Conservation (phyloP, 2,329 filamentous ascomycete species). For the Pseudogymnoascus sp. region DNA sequence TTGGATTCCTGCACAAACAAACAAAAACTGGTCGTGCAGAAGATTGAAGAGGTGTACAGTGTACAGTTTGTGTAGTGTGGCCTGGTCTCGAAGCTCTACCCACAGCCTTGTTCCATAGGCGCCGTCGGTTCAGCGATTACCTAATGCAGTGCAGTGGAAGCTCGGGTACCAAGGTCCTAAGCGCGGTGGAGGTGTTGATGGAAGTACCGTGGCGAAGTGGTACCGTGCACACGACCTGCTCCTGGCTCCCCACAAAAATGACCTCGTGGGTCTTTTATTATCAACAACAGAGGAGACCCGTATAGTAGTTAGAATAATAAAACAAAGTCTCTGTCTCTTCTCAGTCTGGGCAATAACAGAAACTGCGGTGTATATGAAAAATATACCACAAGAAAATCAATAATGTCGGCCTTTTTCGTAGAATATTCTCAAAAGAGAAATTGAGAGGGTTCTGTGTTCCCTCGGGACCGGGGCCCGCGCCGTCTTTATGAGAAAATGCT, state of each 20-base stretch:
- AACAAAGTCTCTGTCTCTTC: neutral
- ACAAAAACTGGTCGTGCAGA: neutral
- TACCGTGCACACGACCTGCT: conserved; percentile 2
- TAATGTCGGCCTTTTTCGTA: neutral
- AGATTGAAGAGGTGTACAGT: neutral
- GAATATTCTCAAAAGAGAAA: neutral
- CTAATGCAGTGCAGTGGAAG: neutral
- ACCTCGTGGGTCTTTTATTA: neutral
- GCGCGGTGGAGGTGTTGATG: neutral
- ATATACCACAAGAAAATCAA: neutral
- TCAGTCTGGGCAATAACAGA: neutral
- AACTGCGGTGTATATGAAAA: neutral
- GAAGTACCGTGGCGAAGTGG: conserved; percentile 1
- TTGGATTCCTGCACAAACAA: neutral
- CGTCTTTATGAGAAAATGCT: neutral
- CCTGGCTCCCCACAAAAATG: conserved; percentile 1
- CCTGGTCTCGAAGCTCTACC: neutral
- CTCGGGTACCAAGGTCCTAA: neutral
- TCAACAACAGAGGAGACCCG: neutral
- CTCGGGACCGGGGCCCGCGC: neutral
- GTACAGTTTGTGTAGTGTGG: conserved; percentile 7
- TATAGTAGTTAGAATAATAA: neutral
- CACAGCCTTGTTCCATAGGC: conserved; percentile 1
- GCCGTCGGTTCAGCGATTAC: neutral
- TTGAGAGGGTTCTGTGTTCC: neutral